Evolutionary conservation across 2,329 filamentous ascomycete genomes (phyloP).

Genomic region (Curvularia sp.): DNA sequence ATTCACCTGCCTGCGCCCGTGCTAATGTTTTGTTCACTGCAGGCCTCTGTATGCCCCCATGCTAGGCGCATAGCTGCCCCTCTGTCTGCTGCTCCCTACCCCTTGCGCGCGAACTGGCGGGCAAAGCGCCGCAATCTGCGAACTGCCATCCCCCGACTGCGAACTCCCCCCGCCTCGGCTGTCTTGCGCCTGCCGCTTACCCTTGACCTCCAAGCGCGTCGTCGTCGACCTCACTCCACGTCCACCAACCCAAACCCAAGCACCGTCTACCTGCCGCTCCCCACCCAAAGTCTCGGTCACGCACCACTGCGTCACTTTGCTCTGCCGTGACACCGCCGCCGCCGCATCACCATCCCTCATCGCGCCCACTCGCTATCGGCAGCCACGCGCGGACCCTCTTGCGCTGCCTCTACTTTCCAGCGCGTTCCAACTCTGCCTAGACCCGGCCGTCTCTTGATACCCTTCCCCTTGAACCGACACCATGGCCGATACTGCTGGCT

Average conservation of each 20-base stretch:
- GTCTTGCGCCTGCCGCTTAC: constrained; percentile 33
- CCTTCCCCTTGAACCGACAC: background rate
- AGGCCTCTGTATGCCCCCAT: constrained; percentile 37
- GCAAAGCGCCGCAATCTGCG: constrained; percentile 31
- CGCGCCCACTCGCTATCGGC: background rate
- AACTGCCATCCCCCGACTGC: background rate
- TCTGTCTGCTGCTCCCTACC: constrained; percentile 23
- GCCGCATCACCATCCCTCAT: background rate
- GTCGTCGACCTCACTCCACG: constrained; percentile 13
- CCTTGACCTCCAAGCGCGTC: constrained; percentile 29
- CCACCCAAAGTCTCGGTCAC: constrained; percentile 3
- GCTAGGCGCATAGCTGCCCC: constrained; percentile 38
- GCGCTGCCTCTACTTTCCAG: background rate
- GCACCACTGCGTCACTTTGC: background rate
- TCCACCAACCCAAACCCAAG: constrained; percentile 15
- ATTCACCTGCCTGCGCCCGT: constrained; percentile 38
- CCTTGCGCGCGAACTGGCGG: constrained; percentile 36
- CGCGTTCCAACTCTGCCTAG: background rate
- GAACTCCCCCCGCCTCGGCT: constrained; percentile 12
- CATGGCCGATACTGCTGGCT: constrained; percentile 51
- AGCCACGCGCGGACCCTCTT: constrained; percentile 7
- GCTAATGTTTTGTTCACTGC: constrained; percentile 48
- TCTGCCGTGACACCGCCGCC: background rate
- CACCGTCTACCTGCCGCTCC: constrained; percentile 21
- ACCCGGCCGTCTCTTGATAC: constrained; percentile 3